These are phyloP conservation scores for Saturnispora halmiae DNA, from an alignment of 805 yeast genomes.

Conservation along the genomic window DNA sequence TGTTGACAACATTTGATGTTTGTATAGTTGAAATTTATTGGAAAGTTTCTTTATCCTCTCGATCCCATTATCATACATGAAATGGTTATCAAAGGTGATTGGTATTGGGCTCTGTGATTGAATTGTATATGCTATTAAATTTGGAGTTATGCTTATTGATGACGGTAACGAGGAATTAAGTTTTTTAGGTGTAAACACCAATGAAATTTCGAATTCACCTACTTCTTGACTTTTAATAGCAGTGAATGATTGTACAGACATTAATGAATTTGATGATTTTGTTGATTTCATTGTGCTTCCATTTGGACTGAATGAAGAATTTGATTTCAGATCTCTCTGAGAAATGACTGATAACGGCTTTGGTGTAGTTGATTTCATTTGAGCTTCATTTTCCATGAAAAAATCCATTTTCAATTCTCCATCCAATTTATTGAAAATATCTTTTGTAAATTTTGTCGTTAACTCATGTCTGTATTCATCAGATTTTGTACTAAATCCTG, in stretches of 20 bases:
- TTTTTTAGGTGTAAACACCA: conserved; percentile 10
- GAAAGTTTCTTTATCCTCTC: conserved; percentile 6
- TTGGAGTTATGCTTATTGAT: conserved; percentile 12
- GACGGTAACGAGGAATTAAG: conserved; percentile 11
- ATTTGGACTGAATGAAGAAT: background rate
- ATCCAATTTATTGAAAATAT: conserved; percentile 15
- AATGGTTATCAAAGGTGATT: conserved; percentile 16
- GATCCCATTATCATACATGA: conserved; percentile 10
- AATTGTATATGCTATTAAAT: conserved; percentile 14
- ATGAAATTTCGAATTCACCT: conserved; percentile 9
- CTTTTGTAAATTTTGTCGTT: conserved; percentile 9
- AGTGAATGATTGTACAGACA: conserved; percentile 4
- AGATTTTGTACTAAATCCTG: conserved; percentile 6
- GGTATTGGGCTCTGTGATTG: conserved; percentile 18
- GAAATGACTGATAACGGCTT: conserved; percentile 7
- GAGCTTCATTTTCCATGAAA: conserved; percentile 8
- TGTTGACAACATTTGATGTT: conserved; percentile 8
- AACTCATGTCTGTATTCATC: conserved; percentile 1
- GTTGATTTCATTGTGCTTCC: background rate
- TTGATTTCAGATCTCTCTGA: background rate
- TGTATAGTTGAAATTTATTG: conserved; percentile 12
- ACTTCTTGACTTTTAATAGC: background rate
- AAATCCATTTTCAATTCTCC: conserved; percentile 9
- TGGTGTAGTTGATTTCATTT: conserved; percentile 12
- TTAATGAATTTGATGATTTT: conserved; percentile 5